phyloP scores from a whole-genome alignment of 179 eudicot genomes.

The Kewa caespitosa region DNA sequence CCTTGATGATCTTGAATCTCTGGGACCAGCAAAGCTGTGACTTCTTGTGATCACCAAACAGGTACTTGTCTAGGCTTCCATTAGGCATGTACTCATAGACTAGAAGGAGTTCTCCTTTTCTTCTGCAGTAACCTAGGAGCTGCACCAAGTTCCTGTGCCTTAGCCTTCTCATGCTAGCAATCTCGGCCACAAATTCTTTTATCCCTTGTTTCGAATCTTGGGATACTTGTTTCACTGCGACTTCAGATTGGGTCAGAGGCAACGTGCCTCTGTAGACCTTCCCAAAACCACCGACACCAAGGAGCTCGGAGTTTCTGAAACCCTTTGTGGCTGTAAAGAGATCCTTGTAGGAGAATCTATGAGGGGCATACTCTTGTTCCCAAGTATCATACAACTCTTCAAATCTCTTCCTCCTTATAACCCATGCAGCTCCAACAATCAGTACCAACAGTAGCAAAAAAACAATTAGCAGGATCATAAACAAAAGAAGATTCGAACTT shows the following conservation, averaged over 20 bases:
- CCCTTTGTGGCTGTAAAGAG: slow-evolving; percentile 33
- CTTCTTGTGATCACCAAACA: slow-evolving; percentile 14
- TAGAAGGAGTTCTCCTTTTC: slow-evolving; percentile 33
- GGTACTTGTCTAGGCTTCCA: slow-evolving; percentile 39
- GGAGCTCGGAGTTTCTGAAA: slow-evolving; percentile 30
- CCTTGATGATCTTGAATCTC: slow-evolving; percentile 37
- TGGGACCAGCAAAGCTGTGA: slow-evolving; percentile 27
- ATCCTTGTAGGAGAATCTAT: slow-evolving; percentile 29
- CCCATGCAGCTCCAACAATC: slow-evolving; percentile 14
- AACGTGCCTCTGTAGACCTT: slow-evolving; percentile 34
- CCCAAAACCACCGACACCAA: slow-evolving; percentile 40
- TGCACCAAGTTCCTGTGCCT: slow-evolving; percentile 37
- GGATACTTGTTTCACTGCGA: slow-evolving; percentile 36
- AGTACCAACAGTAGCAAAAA: not conserved
- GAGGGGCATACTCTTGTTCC: slow-evolving; percentile 32
- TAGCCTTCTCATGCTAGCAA: slow-evolving; percentile 36
- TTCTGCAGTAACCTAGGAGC: slow-evolving; percentile 36
- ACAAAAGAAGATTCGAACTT: not conserved
- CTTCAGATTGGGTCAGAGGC: slow-evolving; percentile 1
- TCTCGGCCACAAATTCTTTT: slow-evolving; percentile 37
- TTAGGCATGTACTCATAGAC: slow-evolving; percentile 40
- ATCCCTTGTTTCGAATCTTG: slow-evolving; percentile 42
- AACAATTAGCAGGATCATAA: not conserved
- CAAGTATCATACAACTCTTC: slow-evolving; percentile 31
- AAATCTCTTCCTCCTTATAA: slow-evolving; percentile 21